Evolutionary conservation across 345 rosid species (phyloP), one percentile per base, ranked within the genome.

Genomic region (Bretschneidera sinensis): DNA sequence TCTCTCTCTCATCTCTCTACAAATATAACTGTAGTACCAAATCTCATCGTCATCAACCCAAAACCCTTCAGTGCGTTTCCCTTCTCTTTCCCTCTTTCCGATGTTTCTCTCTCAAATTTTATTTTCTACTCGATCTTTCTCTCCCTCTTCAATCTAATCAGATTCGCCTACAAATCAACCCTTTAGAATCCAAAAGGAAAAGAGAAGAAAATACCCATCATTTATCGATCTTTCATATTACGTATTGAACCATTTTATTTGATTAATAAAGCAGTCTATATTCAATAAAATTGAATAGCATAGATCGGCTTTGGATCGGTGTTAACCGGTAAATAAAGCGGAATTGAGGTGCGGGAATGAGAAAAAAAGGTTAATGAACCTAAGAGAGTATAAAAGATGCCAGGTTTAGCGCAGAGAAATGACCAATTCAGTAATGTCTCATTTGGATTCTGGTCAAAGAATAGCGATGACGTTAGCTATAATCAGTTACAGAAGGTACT

Each of bases 401-500:
- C 96, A 23, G 92, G 92, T 82, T 76, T 88, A 76, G 77, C 89
- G 61, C 85, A 75, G 78, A 74, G 79, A 52, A 77, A 79, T 77
- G 91, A 88, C 51, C 85, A 78, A 65, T 83, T 71, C 69, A 45
- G 74, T 69, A 80, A 73, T 76, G 82, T 71, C 19, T 52, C 84
- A 55, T 82, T 74, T 74, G 86, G 85, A 31, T 80, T 86, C 78
- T 86, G 96, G 98, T 83, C 90, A 48, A 85, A 80, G 53, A 81
- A 83, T 20, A 71, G 76, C 43, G 86, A 79, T 34, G 98, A 78
- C 64, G 74, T 92, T 70, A 65, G 82, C 81, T 92, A 75, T 69
- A 80, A 82, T 73, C 95, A 86, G 74, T 78, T 89, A 48, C 89
- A 85, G 62, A 85, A 92, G 96, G 98, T 92, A 68, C 74, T n/a